A percentile compares a stretch with the other conserved stretches of the same genome.
Evolutionary conservation across 768 basidiomycete genomes (phyloP).

Genomic region (Lactarius indigo): DNA sequence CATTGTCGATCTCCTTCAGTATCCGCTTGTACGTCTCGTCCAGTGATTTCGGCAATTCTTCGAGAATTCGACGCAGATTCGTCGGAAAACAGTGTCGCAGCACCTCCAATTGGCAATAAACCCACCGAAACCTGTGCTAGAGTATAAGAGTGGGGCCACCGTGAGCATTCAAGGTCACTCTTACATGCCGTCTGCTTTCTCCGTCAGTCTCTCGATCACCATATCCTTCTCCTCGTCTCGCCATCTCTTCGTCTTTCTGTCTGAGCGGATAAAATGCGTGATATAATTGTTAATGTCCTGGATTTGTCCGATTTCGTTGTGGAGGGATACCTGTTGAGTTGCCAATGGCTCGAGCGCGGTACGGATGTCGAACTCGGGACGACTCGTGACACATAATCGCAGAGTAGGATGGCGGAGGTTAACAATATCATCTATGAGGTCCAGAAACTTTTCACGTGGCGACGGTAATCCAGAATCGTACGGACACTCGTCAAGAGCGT

Average conservation of each 20-base stretch:
- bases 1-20: background rate
- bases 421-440: background rate
- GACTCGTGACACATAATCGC: background rate
- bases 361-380: background rate
- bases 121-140: slow-evolving; percentile 7
- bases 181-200: background rate
- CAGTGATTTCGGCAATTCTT: background rate
- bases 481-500: background rate
- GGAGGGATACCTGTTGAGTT: background rate
- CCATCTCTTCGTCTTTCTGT: background rate
- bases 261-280: background rate
- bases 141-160: background rate
- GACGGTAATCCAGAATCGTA: background rate
- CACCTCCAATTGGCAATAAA: slow-evolving; percentile 2
- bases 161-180: background rate
- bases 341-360: background rate
- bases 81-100: background rate
- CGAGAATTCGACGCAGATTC: background rate
- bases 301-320: background rate
- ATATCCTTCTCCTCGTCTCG: background rate
- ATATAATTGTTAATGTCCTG: background rate
- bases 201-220: background rate
- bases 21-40: slow-evolving; percentile 2
- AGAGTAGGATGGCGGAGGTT: background rate
- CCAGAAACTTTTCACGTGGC: background rate